Evolutionary conservation across 805 yeast species (phyloP), one percentile per base, ranked within the genome.

Genomic region (Priceomyces castillae): DNA sequence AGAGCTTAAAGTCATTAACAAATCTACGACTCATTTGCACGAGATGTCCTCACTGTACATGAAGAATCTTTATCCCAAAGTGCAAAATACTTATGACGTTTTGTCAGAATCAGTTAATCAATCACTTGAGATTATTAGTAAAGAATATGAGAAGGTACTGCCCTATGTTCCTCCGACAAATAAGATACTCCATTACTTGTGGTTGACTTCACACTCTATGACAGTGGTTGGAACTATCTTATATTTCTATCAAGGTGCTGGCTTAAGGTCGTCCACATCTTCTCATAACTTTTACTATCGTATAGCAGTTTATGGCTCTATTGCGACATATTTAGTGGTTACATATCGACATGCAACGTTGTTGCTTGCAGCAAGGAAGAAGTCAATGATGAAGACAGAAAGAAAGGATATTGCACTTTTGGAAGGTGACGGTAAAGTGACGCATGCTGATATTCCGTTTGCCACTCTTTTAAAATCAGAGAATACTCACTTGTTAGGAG

Each of bases 391-490:
- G 22, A 33, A 12, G 22, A 7, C 22, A 5, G 36, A 33, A 18
- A 33, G 36, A 18, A 16, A 16, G 25, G 25, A 16, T 7, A 35
- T 26, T 10, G n/a, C 9, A 15, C 25, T 30, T 4, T 17, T 20
- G 25, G 33, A 26, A 12, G 26, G 19, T 10, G 23, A 14, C 7
- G 26, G 16, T 11, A 19, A 18, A 11, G 26, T 18, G 5, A 7
- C 12, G 19, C 15, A 30, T 23, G 22, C n/a, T 3, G 30, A 22
- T 15, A 34, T 50, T 17, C 61, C 62, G 2, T 40, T 62, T 37
- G 49, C 59, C 0, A 42, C 48, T 5, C 31, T 63, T 15, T 43
- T 64, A 30, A 50, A 54, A 30, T 58, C 68, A 5, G 71, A 67
- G 31, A 62, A 58, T 41, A 56, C 64, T 18, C 57, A 53, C 26